Evolutionary conservation across 192 early-diverging fungal species (phyloP), one percentile per base, ranked within the genome.

Genomic region (Chytriomyces sp.): DNA sequence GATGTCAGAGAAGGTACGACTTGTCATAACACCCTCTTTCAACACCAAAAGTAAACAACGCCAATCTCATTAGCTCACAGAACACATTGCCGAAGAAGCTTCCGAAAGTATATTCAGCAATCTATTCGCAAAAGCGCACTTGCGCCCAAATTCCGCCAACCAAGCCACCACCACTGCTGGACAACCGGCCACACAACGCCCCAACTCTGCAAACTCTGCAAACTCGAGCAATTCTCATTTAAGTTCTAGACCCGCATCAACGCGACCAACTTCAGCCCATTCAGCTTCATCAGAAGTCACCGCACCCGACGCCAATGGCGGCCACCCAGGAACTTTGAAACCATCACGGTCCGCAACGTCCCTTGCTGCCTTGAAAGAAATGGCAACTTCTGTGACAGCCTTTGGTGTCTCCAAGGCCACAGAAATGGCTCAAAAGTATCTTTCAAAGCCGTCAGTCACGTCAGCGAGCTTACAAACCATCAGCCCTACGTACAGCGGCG

Each of bases 1-100:
- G 18, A 64, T 75, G 62, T 65, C 61, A 4, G 46, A 64, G 24
- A 75, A 75, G 73, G 20, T 57, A 5, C 35, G 35, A 35, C 35
- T 35, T n/a, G n/a, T n/a, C n/a, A n/a, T n/a, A n/a, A n/a, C n/a
- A n/a, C n/a, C n/a, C n/a, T n/a, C n/a, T n/a, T n/a, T n/a, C n/a
- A n/a, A n/a, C n/a, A n/a, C n/a, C 35, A 35, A 35, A 35, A 35
- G 2, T 35, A 35, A 35, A 35, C 35, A 35, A 4, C 35, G 4
- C 35, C 28, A 1, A 4, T 35, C 35, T 35, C 35, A 35, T 35
- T 35, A 35, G 35, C 35, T 35, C 35, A 57, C 53, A 13, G 53
- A 57, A 57, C 53, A n/a, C 53, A 20, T 57, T 57, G 53, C 3
- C 20, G 53, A 57, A 20, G 53, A 57, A 57, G 53, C 16, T n/a